Evolutionary conservation across 2,329 filamentous ascomycete genomes (phyloP).

Genomic region (Xylaria multiplex): DNA sequence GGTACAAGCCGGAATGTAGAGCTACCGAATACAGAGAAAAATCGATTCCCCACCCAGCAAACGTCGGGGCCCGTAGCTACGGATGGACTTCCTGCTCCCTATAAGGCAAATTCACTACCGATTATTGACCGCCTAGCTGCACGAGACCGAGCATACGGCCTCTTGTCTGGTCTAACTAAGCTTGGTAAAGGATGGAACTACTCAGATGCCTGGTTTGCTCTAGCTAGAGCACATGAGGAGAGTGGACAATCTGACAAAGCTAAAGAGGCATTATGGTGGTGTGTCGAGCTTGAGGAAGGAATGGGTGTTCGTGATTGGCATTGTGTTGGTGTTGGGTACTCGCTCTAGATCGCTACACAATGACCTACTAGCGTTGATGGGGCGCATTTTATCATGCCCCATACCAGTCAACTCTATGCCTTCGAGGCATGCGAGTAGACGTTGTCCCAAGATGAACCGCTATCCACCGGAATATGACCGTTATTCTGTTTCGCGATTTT

Average conservation of each 20-base stretch:
- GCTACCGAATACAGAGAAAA: constrained; percentile 31
- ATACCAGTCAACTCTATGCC: constrained; percentile 7
- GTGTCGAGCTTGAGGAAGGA: constrained; percentile 90
- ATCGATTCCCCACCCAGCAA: constrained; percentile 30
- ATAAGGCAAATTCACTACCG: constrained; percentile 71
- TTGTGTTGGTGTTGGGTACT: constrained; percentile 73
- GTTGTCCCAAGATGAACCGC: not conserved
- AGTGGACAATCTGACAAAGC: constrained; percentile 87
- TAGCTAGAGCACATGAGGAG: constrained; percentile 88
- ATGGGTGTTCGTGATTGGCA: constrained; percentile 83
- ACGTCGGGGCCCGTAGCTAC: constrained; percentile 42
- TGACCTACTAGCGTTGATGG: constrained; percentile 16
- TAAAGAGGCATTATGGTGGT: constrained; percentile 96
- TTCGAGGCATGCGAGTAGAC: not conserved
- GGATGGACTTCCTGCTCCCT: constrained; percentile 61
- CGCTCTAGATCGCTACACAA: constrained; percentile 56
- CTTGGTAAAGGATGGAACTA: constrained; percentile 89
- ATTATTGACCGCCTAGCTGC: constrained; percentile 86
- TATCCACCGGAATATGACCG: constrained; percentile 1
- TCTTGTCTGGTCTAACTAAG: constrained; percentile 85
- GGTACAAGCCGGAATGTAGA: constrained; percentile 28
- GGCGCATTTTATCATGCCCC: constrained; percentile 16
- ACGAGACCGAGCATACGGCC: constrained; percentile 85
- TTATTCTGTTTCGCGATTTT: constrained; percentile 18
- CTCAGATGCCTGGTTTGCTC: constrained; percentile 90